Conservation (phyloP, 208 protist species). For the Crithidia sp. region DNA sequence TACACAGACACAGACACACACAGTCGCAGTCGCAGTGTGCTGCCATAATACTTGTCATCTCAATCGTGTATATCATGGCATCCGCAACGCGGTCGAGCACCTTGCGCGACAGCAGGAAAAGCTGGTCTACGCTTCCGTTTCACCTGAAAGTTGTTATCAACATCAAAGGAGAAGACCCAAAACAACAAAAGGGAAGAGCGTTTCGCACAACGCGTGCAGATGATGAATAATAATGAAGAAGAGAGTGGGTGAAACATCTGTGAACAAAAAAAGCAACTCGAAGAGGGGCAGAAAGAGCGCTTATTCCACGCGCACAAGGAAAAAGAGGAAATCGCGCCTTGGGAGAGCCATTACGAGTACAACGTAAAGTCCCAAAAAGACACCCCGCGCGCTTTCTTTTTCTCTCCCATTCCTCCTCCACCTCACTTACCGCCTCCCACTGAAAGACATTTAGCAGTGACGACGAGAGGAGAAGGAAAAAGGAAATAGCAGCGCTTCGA, state of each 20-base stretch:
- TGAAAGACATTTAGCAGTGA: too few relatives aligned
- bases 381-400: too few relatives aligned
- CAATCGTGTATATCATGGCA: neutral
- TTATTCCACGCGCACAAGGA: neutral
- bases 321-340: neutral
- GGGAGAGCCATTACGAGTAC: too few relatives aligned
- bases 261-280: neutral
- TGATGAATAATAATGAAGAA: neutral
- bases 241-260: neutral
- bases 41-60: too few relatives aligned
- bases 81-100: too few relatives aligned
- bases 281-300: too few relatives aligned
- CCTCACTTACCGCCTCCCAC: too few relatives aligned
- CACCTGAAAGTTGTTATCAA: constrained; percentile 1
- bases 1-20: too few relatives aligned
- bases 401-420: too few relatives aligned
- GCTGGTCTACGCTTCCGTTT: neutral
- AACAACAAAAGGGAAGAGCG: neutral
- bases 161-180: neutral
- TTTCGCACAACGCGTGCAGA: too few relatives aligned
- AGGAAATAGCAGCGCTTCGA: neutral
- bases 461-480: neutral
- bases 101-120: neutral
- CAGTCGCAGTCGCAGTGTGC: too few relatives aligned
- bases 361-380: neutral